Conservation (phyloP, 2,329 filamentous ascomycete species). For the Fragosphaeria purpurea region DNA sequence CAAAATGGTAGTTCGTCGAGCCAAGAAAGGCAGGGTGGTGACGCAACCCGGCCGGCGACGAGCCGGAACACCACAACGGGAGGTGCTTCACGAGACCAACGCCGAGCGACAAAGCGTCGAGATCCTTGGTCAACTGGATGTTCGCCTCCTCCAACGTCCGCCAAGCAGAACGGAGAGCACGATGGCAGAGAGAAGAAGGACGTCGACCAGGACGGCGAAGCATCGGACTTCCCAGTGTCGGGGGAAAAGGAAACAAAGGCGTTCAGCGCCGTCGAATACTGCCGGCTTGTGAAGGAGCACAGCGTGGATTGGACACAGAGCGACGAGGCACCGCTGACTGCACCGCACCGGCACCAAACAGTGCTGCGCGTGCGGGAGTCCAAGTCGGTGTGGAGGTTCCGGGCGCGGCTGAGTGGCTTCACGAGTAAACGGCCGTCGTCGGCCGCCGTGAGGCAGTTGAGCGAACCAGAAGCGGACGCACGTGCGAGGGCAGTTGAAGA, state of each 20-base stretch:
- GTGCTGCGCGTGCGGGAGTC: slow-evolving; percentile 19
- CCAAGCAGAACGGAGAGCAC: too few relatives aligned
- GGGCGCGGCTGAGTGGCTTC: slow-evolving; percentile 28
- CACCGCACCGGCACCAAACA: slow-evolving; percentile 11
- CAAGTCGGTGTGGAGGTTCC: slow-evolving; percentile 40
- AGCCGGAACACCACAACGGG: too few relatives aligned
- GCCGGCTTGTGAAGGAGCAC: slow-evolving; percentile 22
- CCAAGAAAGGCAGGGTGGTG: too few relatives aligned
- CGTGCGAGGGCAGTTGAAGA: not conserved
- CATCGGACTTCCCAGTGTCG: not conserved
- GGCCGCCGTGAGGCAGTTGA: not conserved
- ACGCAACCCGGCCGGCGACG: too few relatives aligned
- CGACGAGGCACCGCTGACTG: slow-evolving; percentile 29
- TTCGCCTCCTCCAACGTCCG: too few relatives aligned
- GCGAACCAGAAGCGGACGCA: not conserved
- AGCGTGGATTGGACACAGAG: slow-evolving; percentile 50
- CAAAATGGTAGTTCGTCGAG: too few relatives aligned
- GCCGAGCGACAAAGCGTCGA: too few relatives aligned
- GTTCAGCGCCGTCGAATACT: too few relatives aligned
- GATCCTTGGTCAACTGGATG: too few relatives aligned
- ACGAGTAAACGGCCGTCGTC: slow-evolving; percentile 8
- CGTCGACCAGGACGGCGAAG: not conserved
- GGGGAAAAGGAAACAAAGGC: too few relatives aligned
- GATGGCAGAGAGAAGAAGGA: not conserved
- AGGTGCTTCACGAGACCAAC: too few relatives aligned